Evolutionary conservation across 768 basidiomycete genomes (phyloP).

Genomic region (Neoboletus subvelutipes): DNA sequence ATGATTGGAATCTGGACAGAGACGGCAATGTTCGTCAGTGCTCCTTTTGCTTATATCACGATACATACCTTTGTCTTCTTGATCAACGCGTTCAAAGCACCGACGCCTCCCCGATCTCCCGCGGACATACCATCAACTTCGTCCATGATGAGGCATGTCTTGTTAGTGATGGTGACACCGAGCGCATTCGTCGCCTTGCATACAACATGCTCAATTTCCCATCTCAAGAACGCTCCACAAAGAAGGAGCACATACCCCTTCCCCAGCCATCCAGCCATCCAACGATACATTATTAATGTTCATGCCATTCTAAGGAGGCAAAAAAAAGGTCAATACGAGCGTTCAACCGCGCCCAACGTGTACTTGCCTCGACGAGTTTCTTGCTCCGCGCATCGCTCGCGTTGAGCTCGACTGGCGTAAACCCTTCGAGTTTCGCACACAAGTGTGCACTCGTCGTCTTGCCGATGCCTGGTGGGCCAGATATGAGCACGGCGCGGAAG

Average conservation of each 20-base stretch:
- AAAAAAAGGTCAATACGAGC: neutral
- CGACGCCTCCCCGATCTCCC: conserved; percentile 95
- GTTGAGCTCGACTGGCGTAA: conserved; percentile 92
- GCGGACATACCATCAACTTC: conserved; percentile 99
- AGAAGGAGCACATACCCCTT: conserved; percentile 45
- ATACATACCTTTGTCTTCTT: conserved; percentile 80
- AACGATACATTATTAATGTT: conserved; percentile 88
- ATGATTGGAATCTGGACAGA: conserved; percentile 86
- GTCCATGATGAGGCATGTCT: conserved; percentile 94
- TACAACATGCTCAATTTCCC: neutral
- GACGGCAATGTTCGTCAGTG: neutral
- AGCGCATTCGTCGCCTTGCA: conserved; percentile 58
- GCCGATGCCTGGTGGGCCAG: conserved; percentile 94
- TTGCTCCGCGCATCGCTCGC: conserved; percentile 96
- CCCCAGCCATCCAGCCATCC: conserved; percentile 77
- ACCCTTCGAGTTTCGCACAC: conserved; percentile 86
- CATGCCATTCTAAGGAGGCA: conserved; percentile 65
- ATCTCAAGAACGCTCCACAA: neutral
- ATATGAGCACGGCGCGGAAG: conserved; percentile 85
- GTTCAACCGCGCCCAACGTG: too few species aligned
- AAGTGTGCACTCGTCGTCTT: conserved; percentile 97
- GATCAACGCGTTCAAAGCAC: conserved; percentile 87
- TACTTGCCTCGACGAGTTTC: conserved; percentile 84
- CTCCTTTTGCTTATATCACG: too few species aligned
- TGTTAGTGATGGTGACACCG: conserved; percentile 74